Evolutionary conservation across 1,139 yeast genomes (phyloP), one percentile per base, ranked within the genome.

Genomic region (Nakaseomyces uthaithaninus): DNA sequence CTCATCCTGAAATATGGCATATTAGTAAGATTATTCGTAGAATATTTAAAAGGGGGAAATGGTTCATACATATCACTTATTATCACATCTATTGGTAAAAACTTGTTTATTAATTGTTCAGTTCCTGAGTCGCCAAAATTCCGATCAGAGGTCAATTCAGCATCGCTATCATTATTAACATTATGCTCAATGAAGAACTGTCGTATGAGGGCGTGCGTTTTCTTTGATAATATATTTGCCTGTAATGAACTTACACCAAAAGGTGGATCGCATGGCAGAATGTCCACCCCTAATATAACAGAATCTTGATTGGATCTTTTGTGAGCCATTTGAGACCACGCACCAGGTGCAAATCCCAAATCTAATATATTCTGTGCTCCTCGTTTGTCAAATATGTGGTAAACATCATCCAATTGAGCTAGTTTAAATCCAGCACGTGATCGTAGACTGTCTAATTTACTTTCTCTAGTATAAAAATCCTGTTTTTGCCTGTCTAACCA

Each of bases 331-430:
- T 80, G 85, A 10, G 89, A 72, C 98, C 98, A 91, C 26, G 94
- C 89, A 0, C 98, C 98, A 0, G 98, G 98, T 0, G 94, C 94
- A 58, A 73, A 91, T 1, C 98, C 98, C 39, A 91, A 67, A 62
- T 91, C 98, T 3, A 91, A 77, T 0, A 91, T 81, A 41, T 80
- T 76, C 50, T 65, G 68, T 8, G 42, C 22, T 15, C 33, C 39
- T 5, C 42, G 68, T 6, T 72, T 68, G 42, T 64, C 64, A 59
- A 91, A 78, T 2, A 91, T 47, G 22, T 67, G 64, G 60, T 69
- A 81, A 54, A 73, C 76, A 23, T 76, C 68, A 57, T 87, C 78
- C 25, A 91, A 68, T 56, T 81, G 86, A 16, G 77, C 59, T 33
- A 91, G 66, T 57, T 91, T 91, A 65, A 75, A 89, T 0, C 97